Percentiles rank a stretch among this genome's conserved stretches.
These are phyloP conservation scores for Neurospora africana DNA, from an alignment of 495 filamentous ascomycete genomes.

Conservation along the genomic window DNA sequence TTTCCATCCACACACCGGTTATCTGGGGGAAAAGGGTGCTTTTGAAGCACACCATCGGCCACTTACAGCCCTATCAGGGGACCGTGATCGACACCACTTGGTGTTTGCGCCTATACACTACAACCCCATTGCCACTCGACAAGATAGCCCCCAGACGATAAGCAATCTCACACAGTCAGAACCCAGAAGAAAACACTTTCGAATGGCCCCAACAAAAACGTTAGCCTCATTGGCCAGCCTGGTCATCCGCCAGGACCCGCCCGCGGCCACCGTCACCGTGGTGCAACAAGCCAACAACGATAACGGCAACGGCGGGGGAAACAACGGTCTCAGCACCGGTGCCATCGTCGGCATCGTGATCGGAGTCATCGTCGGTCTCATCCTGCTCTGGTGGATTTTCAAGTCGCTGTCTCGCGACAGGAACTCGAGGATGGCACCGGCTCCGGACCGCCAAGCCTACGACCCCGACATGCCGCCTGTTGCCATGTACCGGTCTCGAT, in stretches of 20 bases:
- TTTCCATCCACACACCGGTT: not conserved
- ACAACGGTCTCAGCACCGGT: constrained; percentile 9
- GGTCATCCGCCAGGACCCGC: constrained; percentile 7
- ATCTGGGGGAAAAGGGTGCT: not conserved
- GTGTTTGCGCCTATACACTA: not conserved
- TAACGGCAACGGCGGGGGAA: not conserved
- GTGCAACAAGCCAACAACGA: not conserved
- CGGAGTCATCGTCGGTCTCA: constrained; percentile 16
- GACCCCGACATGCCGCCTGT: constrained; percentile 14
- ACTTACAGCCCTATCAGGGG: not conserved
- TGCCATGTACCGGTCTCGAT: constrained; percentile 3
- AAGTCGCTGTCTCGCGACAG: not conserved
- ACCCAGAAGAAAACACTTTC: not conserved
- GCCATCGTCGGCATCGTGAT: constrained; percentile 23
- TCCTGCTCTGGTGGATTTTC: constrained; percentile 18
- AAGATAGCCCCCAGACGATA: not conserved
- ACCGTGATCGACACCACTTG: not conserved
- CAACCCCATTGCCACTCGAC: not conserved
- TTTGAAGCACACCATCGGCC: not conserved
- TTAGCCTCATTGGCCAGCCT: constrained; percentile 3
- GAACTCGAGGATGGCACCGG: constrained; percentile 1
- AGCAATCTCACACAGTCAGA: not conserved
- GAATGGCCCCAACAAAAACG: constrained; percentile 18
- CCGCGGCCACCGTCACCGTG: constrained; percentile 9
- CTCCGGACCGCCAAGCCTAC: constrained; percentile 14